These are phyloP conservation scores for Erodium texanum DNA, from an alignment of 441 rosid species.

Conservation along the genomic window DNA sequence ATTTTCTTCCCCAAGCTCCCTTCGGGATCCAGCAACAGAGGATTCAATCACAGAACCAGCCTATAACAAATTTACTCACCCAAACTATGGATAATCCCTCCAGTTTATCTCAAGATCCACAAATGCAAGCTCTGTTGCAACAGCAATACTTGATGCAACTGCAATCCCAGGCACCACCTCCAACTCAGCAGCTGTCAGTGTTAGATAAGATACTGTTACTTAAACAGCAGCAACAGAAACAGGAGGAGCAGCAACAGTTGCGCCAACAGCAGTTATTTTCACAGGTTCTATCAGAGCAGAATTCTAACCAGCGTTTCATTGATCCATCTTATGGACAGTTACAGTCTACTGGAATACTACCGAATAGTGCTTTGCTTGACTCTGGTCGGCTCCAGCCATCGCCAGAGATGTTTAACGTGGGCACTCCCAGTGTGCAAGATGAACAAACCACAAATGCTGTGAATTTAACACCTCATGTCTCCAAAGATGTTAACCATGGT, in stretches of 20 bases:
- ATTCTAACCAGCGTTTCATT: constrained; percentile 41
- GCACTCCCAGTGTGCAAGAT: constrained; percentile 43
- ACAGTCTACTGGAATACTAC: constrained; percentile 35
- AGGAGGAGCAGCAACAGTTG: constrained; percentile 79
- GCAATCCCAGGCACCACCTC: constrained; percentile 53
- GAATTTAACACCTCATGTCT: constrained; percentile 35
- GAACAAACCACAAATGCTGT: constrained; percentile 30
- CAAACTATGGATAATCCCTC: constrained; percentile 53
- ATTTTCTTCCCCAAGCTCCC: constrained; percentile 46
- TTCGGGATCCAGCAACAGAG: constrained; percentile 68
- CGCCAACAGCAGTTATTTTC: constrained; percentile 74
- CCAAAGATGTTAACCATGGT: constrained; percentile 31
- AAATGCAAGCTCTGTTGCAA: constrained; percentile 57
- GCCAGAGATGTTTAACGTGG: constrained; percentile 44
- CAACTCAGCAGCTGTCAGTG: constrained; percentile 59
- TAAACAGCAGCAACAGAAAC: constrained; percentile 64
- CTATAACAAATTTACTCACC: constrained; percentile 51
- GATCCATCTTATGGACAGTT: constrained; percentile 54
- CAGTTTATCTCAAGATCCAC: constrained; percentile 66
- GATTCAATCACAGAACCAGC: constrained; percentile 36
- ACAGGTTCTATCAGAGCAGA: constrained; percentile 69
- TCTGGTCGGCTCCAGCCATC: constrained; percentile 41
- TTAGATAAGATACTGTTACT: constrained; percentile 65
- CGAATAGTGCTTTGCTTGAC: constrained; percentile 47
- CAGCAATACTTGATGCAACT: constrained; percentile 71